Evolutionary conservation across 2,329 filamentous ascomycete species (phyloP).

Genomic region (Orbilia javanica): DNA sequence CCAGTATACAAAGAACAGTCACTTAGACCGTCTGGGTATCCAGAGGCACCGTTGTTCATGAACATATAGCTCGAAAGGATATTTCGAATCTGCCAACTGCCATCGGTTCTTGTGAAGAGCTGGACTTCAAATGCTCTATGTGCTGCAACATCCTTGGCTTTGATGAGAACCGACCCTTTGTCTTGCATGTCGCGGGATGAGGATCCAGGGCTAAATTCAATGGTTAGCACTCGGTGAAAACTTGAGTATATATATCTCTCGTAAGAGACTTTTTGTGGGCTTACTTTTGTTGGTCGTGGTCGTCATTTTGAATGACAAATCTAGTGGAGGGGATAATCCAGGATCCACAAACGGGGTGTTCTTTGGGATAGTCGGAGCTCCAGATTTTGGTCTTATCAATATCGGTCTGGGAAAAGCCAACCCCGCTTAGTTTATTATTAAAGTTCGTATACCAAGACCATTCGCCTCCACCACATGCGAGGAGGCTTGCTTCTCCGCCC

Average conservation of each 20-base stretch:
- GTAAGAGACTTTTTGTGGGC: constrained; percentile 1
- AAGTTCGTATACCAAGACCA: constrained; percentile 64
- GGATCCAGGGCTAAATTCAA: constrained; percentile 57
- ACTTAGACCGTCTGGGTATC: constrained; percentile 62
- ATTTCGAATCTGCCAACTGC: constrained; percentile 62
- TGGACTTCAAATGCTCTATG: constrained; percentile 62
- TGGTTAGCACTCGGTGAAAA: constrained; percentile 4
- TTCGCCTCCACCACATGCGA: constrained; percentile 62
- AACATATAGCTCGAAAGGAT: constrained; percentile 62
- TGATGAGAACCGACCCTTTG: constrained; percentile 62
- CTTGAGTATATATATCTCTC: not conserved
- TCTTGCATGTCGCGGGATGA: constrained; percentile 63
- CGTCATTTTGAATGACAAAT: constrained; percentile 63
- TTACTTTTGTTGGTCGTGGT: constrained; percentile 63
- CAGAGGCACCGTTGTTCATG: constrained; percentile 60
- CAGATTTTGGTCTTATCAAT: constrained; percentile 63
- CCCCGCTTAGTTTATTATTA: constrained; percentile 59
- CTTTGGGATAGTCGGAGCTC: constrained; percentile 60
- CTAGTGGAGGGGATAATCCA: constrained; percentile 62
- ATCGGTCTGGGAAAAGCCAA: constrained; percentile 60
- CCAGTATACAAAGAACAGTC: constrained; percentile 63
- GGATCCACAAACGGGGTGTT: constrained; percentile 58
- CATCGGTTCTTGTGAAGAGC: constrained; percentile 63
- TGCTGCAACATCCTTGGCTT: constrained; percentile 62
- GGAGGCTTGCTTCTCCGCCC: constrained; percentile 61